Evolutionary conservation across 306 rosid species (phyloP).

Genomic region (Crotalaria pallida): DNA sequence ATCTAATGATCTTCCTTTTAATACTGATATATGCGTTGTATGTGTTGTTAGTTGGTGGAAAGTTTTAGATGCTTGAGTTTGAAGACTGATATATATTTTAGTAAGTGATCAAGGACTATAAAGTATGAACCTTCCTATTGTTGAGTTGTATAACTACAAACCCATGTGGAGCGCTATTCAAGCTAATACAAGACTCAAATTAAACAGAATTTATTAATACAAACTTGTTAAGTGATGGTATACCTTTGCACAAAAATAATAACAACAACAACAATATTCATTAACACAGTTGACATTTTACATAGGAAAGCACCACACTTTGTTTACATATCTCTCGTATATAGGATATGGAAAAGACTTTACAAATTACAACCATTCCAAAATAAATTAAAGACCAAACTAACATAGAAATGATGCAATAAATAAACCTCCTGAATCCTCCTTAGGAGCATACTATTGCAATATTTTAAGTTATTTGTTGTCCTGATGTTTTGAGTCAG

Average conservation of each 20-base stretch:
- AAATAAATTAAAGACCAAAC: conserved; percentile 20
- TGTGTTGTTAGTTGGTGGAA: background rate
- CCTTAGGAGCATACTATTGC: conserved; percentile 3
- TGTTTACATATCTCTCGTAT: conserved; percentile 20
- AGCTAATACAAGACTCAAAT: background rate
- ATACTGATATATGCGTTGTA: background rate
- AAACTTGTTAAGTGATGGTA: conserved; percentile 17
- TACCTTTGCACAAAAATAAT: conserved; percentile 23
- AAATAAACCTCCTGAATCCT: conserved; percentile 22
- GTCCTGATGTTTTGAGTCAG: conserved; percentile 36
- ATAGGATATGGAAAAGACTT: conserved; percentile 27
- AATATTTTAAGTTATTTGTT: conserved; percentile 12
- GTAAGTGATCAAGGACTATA: background rate
- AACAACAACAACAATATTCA: background rate
- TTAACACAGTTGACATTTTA: conserved; percentile 7
- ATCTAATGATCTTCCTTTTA: background rate
- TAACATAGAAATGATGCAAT: conserved; percentile 20
- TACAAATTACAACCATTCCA: conserved; percentile 38
- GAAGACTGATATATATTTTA: background rate
- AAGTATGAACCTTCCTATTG: background rate
- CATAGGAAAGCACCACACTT: conserved; percentile 20
- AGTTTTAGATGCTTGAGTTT: background rate
- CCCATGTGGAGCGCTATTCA: background rate
- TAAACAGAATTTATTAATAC: conserved; percentile 21
- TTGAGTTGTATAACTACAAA: background rate